Evolutionary conservation across 192 early-diverging fungal genomes (phyloP).

Genomic region (Gaertneriomyces sp.): DNA sequence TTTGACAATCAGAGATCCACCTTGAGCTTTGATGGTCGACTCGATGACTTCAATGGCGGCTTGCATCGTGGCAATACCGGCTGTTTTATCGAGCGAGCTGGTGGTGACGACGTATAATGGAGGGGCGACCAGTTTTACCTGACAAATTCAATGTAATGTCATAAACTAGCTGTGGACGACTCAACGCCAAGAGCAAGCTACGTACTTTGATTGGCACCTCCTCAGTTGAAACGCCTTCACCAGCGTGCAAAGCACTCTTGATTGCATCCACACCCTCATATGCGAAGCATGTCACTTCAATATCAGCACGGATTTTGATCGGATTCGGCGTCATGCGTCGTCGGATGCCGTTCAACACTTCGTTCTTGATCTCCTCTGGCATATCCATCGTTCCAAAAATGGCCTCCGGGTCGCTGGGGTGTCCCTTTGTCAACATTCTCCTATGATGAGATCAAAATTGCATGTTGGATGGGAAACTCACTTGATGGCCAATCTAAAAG

Average conservation of each 20-base stretch:
- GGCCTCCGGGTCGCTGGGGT: constrained; percentile 70
- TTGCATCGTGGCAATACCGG: constrained; percentile 85
- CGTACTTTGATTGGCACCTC: constrained; percentile 69
- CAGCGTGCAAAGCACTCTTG: constrained; percentile 80
- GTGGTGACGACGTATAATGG: constrained; percentile 92
- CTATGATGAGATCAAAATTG: constrained; percentile 7
- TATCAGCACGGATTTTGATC: constrained; percentile 92
- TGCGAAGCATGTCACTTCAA: constrained; percentile 89
- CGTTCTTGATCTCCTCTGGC: constrained; percentile 55
- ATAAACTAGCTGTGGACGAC: not conserved
- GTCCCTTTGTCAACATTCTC: not conserved
- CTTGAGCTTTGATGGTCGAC: constrained; percentile 67
- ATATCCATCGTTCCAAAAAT: constrained; percentile 82
- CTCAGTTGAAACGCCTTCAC: constrained; percentile 74
- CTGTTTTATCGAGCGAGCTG: constrained; percentile 75
- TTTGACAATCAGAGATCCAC: constrained; percentile 73
- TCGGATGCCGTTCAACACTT: constrained; percentile 79
- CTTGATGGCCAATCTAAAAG: constrained; percentile 89
- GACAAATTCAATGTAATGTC: not conserved
- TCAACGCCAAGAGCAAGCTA: not conserved
- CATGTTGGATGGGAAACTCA: constrained; percentile 38
- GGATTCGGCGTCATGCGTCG: constrained; percentile 93
- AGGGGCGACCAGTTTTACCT: constrained; percentile 85
- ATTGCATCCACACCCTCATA: constrained; percentile 97
- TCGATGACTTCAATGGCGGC: constrained; percentile 79